phyloP scores from a whole-genome alignment of 2,329 filamentous ascomycete genomes.

The Neofusicoccum laricinum region DNA sequence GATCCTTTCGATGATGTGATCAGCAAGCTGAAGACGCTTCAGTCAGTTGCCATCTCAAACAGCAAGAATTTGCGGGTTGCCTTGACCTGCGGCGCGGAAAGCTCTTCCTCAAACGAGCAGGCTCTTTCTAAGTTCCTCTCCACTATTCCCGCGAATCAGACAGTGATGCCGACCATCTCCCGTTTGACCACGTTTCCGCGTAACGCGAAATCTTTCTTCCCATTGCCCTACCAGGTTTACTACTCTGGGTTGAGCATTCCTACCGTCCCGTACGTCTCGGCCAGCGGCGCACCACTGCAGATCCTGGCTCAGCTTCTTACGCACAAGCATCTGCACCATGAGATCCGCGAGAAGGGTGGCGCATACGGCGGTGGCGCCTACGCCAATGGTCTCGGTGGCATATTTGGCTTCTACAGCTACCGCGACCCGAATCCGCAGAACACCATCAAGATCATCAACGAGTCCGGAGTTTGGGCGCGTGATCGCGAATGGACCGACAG shows the following conservation, averaged over 20 bases:
- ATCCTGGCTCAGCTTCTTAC: conserved; percentile 89
- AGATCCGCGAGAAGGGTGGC: conserved; percentile 96
- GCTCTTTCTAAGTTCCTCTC: conserved; percentile 70
- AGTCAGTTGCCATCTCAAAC: conserved; percentile 70
- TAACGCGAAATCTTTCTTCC: conserved; percentile 76
- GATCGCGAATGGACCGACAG: conserved; percentile 77
- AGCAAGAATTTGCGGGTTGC: conserved; percentile 70
- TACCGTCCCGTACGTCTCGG: conserved; percentile 77
- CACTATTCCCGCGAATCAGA: conserved; percentile 48
- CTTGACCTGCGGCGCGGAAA: conserved; percentile 80
- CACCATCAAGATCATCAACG: conserved; percentile 78
- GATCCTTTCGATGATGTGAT: conserved; percentile 74
- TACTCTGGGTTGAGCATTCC: conserved; percentile 82
- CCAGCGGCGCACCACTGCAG: conserved; percentile 75
- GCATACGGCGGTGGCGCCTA: conserved; percentile 93
- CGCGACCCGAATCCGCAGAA: conserved; percentile 93
- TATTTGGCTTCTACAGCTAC: conserved; percentile 96
- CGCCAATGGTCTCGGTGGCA: conserved; percentile 71
- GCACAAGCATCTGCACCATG: conserved; percentile 94
- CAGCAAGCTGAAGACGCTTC: conserved; percentile 79
- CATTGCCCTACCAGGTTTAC: conserved; percentile 94
- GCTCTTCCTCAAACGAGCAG: conserved; percentile 65
- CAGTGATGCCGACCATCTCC: conserved; percentile 28
- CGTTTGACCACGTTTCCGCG: conserved; percentile 31
- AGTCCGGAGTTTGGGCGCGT: conserved; percentile 77